Evolutionary conservation across 2,329 filamentous ascomycete genomes (phyloP), one percentile per base, ranked within the genome.

Genomic region (Diaporthe sp.): DNA sequence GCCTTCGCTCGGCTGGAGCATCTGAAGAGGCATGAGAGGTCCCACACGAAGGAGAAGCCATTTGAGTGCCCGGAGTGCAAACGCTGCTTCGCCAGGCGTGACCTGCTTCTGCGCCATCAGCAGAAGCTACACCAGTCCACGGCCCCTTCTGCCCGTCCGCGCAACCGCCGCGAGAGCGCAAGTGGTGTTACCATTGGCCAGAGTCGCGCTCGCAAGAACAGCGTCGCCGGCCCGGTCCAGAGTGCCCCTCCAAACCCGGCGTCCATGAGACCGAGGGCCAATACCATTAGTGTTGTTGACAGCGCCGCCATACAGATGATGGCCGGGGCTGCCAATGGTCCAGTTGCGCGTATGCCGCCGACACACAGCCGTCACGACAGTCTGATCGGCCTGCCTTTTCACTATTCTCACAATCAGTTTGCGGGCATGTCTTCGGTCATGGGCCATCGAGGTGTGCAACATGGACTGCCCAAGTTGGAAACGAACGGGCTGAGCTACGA

Each of bases 11-110:
- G 97, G 76, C 87, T 99, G 79, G 97, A 99, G 86, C 97, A 99
- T 83, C 87, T 99, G 78, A 99, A 99, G 87, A 93, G 97, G 76
- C 97, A 99, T 84, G 97, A 98, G 86, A 92, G 97, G 77, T 98
- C 95, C n/a, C 96, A 98, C 83, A 98, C 96, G 58, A 98, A 99
- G 84, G 96, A 99, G 86, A 99, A 99, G 87, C 97, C 97, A 1
- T 99, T 99, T 80, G 95, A 98, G 84, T 99, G 97, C 81, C 95
- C 95, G 38, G 95, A 98, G 83, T 99, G 97, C 84, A 90, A 95
- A 50, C 88, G 97, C 85, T 98, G 97, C 86, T 99, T 99, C 85
- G 97, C 97, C 75, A 92, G 97, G 76, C 92, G 97, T 78, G 97
- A 99, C 84, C 86, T 99, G 78, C 89, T 99, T 72, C 87, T 99